Evolutionary conservation across 805 yeast genomes (phyloP).

Genomic region (Metschnikowia baotianmanensis): DNA sequence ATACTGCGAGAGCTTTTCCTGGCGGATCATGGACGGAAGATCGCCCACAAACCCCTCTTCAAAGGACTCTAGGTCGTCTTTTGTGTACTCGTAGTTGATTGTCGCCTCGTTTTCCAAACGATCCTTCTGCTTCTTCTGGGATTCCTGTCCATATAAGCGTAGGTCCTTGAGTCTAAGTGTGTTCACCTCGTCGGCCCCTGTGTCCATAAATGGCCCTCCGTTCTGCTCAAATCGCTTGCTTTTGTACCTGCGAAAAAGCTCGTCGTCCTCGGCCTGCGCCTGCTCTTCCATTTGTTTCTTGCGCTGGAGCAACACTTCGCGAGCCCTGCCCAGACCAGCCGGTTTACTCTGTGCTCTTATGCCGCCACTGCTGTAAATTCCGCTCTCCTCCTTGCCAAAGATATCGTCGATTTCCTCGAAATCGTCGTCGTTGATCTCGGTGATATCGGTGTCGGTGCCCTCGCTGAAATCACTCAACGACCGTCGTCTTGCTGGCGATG

Average conservation of each 20-base stretch:
- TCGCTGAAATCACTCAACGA: constrained; percentile 39
- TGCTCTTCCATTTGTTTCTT: constrained; percentile 26
- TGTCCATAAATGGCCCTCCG: constrained; percentile 1
- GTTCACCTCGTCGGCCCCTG: constrained; percentile 19
- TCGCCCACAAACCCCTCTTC: constrained; percentile 36
- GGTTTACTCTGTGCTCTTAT: constrained; percentile 8
- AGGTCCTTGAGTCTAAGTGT: constrained; percentile 34
- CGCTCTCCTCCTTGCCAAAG: constrained; percentile 38
- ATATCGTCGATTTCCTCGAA: constrained; percentile 38
- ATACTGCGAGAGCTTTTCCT: constrained; percentile 16
- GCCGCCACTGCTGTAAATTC: constrained; percentile 29
- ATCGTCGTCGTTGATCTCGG: constrained; percentile 39
- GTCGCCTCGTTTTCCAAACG: constrained; percentile 34
- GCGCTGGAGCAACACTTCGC: constrained; percentile 24
- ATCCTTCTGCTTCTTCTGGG: constrained; percentile 17
- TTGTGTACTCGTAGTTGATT: constrained; percentile 34
- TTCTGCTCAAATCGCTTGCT: constrained; percentile 5
- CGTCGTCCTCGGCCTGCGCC: constrained; percentile 36
- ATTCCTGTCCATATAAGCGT: constrained; percentile 9
- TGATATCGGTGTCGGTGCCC: constrained; percentile 38
- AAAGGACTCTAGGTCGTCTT: constrained; percentile 37
- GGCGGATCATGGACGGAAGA: constrained; percentile 10
- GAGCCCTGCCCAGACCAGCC: constrained; percentile 19
- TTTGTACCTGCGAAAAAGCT: constrained; percentile 22
- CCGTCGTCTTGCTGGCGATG: constrained; percentile 21